Percentiles rank a stretch among this genome's conserved stretches.
These are phyloP conservation scores for Mycena polygramma DNA, from an alignment of 768 basidiomycete genomes.

Conservation along the genomic window DNA sequence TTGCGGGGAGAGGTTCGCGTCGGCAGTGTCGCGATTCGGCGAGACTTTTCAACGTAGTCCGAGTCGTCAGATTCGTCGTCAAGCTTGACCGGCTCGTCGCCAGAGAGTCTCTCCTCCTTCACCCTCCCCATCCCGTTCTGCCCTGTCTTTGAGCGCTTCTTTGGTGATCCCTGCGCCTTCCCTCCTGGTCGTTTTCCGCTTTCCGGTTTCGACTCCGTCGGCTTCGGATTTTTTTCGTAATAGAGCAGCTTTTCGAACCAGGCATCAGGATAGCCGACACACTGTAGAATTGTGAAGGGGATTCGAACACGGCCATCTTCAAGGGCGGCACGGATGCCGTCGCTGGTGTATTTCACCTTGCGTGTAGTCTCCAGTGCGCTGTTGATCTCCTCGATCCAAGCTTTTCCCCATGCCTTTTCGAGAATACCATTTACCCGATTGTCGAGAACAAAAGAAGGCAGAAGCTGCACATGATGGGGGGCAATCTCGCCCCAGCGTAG, in stretches of 20 bases:
- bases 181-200: slow-evolving; percentile 3
- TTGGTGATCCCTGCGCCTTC: slow-evolving; percentile 1
- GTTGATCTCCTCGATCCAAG: slow-evolving; percentile 20
- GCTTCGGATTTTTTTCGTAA: slow-evolving; percentile 35
- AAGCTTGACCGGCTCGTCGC: background rate
- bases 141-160: slow-evolving; percentile 2
- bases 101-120: slow-evolving; percentile 2
- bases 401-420: slow-evolving; percentile 9
- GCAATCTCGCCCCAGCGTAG: slow-evolving; percentile 34
- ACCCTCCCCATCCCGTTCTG: background rate
- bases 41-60: background rate
- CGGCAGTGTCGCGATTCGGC: background rate
- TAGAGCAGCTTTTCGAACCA: slow-evolving; percentile 37
- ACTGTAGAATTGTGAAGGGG: slow-evolving; percentile 38
- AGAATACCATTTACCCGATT: slow-evolving; percentile 30
- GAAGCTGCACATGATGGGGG: slow-evolving; percentile 27
- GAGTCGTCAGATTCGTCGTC: slow-evolving; percentile 11
- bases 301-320: slow-evolving; percentile 37
- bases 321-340: slow-evolving; percentile 30
- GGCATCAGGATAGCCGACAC: slow-evolving; percentile 39
- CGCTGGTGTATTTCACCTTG: too few species aligned
- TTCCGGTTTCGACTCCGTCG: background rate
- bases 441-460: slow-evolving; percentile 23
- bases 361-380: background rate
- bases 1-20: slow-evolving; percentile 19